Evolutionary conservation across 2,329 filamentous ascomycete genomes (phyloP), one percentile per base, ranked within the genome.

Genomic region (Pestalotiopsis sp.): DNA sequence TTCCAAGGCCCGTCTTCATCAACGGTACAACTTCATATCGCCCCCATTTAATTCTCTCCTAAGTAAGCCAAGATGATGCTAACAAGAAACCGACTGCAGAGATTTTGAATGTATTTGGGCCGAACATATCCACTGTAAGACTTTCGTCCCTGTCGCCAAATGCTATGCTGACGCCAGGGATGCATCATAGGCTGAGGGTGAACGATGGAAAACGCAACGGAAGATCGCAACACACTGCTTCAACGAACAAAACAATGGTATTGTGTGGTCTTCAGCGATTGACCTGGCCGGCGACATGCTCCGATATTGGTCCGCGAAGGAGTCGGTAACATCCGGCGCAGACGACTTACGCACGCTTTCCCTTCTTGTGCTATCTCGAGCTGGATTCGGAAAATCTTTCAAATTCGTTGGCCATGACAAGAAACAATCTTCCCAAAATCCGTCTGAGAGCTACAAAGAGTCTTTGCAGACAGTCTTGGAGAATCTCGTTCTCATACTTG

Each of bases 261-360:
- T 76, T 4, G 77, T 77, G 1, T 79, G 78, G 78, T 63, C 36
- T 0, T 77, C 79, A 49, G 69, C 63, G 7, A 7, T 77, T 7
- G 11, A 52, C 3, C 67, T 76, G 2, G 75, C 76, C 3, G 23
- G 13, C 2, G 75, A 75, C 17, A 78, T 80, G 76, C 56, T 75
- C 2, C 63, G 36, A 0, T 79, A 76, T 65, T 79, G 77, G 78
- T 49, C 70, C 31, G 67, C 65, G 0, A 74, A 73, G 45, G 27
- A 56, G 0, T 73, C 71, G 0, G 38, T 78, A 4, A 68, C 58
- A 4, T 68, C 74, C 0, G 57, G 66, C 2, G 77, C 75, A 13
- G 69, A 76, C 1, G 75, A 78, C 41, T 72, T 68, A 4, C 67
- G 75, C 12, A 74, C 75, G 1, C 70, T 78, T 1, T 71, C 76